Percentiles rank a stretch among this genome's conserved stretches.
These are phyloP conservation scores for Trametes punicea DNA, from an alignment of 768 basidiomycete species.

Conservation along the genomic window DNA sequence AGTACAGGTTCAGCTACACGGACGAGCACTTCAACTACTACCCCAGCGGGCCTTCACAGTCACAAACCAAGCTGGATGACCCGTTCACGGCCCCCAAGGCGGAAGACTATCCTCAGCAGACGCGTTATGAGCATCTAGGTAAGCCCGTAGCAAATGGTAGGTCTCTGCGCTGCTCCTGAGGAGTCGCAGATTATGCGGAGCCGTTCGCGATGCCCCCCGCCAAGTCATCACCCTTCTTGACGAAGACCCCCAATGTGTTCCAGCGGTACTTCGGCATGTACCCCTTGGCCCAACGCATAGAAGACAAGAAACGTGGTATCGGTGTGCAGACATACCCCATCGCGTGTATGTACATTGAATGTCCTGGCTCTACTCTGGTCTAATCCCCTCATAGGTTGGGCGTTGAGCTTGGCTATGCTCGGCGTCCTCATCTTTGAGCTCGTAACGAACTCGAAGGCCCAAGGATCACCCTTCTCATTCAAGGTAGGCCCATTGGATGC, in stretches of 20 bases:
- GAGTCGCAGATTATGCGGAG: constrained; percentile 59
- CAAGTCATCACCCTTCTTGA: constrained; percentile 15
- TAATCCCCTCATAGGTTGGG: constrained; percentile 50
- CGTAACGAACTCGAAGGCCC: constrained; percentile 66
- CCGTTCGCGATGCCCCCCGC: constrained; percentile 35
- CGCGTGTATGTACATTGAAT: constrained; percentile 72
- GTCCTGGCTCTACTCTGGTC: not conserved
- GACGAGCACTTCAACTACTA: constrained; percentile 20
- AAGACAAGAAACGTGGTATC: constrained; percentile 82
- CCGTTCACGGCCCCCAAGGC: constrained; percentile 19
- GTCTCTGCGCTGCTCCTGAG: not conserved
- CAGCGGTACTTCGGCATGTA: constrained; percentile 33
- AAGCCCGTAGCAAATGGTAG: not conserved
- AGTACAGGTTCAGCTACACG: constrained; percentile 16
- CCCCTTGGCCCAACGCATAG: constrained; percentile 77
- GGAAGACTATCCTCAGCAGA: constrained; percentile 9
- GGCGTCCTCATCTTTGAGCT: constrained; percentile 83
- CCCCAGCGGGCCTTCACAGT: constrained; percentile 11
- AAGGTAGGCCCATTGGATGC: constrained; percentile 46
- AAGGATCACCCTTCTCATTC: constrained; percentile 83
- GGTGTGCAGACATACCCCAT: constrained; percentile 76
- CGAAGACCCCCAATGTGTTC: constrained; percentile 17
- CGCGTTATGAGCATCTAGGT: constrained; percentile 20
- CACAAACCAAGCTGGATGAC: constrained; percentile 15
- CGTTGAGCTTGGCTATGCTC: constrained; percentile 62